Evolutionary conservation across 257 asterid species (phyloP).

Genomic region (Fraxinus quadrangulata): DNA sequence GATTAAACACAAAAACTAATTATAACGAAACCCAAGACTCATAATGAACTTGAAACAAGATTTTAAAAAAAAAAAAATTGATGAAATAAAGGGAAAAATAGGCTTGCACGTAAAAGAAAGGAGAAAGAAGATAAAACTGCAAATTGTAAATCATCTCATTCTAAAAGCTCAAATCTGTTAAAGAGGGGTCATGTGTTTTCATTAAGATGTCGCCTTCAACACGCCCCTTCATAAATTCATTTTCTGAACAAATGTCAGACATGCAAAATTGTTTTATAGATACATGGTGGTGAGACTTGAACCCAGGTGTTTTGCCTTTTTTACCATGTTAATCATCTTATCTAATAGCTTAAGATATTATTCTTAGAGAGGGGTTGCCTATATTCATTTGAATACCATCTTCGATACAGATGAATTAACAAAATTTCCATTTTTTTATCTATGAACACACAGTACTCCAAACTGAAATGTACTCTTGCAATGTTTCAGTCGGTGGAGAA

Average conservation of each 20-base stretch:
- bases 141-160: background rate
- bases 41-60: background rate
- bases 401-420: background rate
- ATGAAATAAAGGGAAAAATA: background rate
- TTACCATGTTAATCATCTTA: background rate
- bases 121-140: background rate
- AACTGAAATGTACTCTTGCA: background rate
- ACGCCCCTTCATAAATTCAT: background rate
- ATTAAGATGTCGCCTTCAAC: background rate
- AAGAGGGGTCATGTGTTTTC: background rate
- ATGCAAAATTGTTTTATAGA: background rate
- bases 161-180: background rate
- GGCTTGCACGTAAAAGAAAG: conserved; percentile 47
- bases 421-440: background rate
- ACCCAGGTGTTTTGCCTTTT: background rate
- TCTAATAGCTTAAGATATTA: background rate
- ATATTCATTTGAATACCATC: background rate
- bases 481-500: background rate
- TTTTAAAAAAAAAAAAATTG: background rate
- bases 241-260: background rate
- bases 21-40: background rate
- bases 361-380: background rate
- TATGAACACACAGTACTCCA: background rate
- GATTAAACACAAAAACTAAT: too few relatives aligned
- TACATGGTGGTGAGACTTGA: background rate